Percentiles rank a stretch among this genome's conserved stretches.
Conservation (phyloP, 1,139 yeast species). For the Sugiyamaella japonica region DNA sequence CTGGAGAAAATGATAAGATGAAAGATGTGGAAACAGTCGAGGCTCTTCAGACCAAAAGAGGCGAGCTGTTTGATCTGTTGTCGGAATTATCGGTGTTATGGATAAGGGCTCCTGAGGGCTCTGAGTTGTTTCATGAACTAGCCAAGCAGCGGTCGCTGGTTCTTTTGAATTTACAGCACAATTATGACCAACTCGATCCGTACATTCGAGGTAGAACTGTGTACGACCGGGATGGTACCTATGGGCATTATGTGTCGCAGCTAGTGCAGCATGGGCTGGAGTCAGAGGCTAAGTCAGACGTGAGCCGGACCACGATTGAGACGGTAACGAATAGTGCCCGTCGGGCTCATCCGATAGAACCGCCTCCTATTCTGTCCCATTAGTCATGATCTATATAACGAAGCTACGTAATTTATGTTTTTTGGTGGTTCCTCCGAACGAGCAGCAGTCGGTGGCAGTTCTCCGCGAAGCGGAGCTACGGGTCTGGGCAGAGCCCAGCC, state of each 20-base stretch:
- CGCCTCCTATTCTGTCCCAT: neutral
- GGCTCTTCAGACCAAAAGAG: constrained; percentile 49
- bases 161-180: constrained; percentile 47
- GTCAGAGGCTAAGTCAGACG: neutral
- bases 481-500: neutral
- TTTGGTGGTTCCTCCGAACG: neutral
- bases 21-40: constrained; percentile 48
- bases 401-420: neutral
- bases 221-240: constrained; percentile 60
- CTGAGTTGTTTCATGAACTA: constrained; percentile 43
- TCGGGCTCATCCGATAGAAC: neutral
- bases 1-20: constrained; percentile 48
- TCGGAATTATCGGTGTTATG: constrained; percentile 62
- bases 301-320: neutral
- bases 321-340: neutral
- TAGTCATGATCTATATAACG: neutral
- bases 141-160: constrained; percentile 52
- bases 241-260: constrained; percentile 33
- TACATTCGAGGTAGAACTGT: constrained; percentile 66
- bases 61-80: constrained; percentile 49
- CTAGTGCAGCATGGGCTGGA: constrained; percentile 13
- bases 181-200: constrained; percentile 66
- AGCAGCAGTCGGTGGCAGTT: too few species aligned
- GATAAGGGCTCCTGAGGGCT: constrained; percentile 53
- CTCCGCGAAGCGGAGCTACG: too few species aligned